A percentile compares a stretch with the other conserved stretches of the same genome.
Evolutionary conservation across 2,329 filamentous ascomycete genomes (phyloP).

Genomic region (Hymenoscyphus fraxineus): DNA sequence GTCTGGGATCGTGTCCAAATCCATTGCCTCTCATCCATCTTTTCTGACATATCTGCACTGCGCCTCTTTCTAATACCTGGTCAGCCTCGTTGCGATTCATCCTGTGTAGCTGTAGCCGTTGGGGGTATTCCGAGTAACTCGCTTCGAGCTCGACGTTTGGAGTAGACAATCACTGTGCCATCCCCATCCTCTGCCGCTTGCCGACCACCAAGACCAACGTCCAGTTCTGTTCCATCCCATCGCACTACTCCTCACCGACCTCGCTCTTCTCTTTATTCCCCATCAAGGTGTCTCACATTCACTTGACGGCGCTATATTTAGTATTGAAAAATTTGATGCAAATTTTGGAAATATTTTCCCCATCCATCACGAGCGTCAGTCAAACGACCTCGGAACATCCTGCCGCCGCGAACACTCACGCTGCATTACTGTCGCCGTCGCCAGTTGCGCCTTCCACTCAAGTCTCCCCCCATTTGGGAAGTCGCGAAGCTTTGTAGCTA

Average conservation of each 20-base stretch:
- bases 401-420: not conserved
- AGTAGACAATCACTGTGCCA: constrained; percentile 5
- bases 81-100: not conserved
- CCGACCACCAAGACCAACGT: not conserved
- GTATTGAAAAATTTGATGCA: not conserved
- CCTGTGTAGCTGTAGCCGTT: no score
- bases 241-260: not conserved
- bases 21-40: not conserved
- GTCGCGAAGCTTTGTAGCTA: no score
- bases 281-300: not conserved
- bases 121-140: not conserved
- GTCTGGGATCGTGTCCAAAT: not conserved
- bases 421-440: not conserved
- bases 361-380: not conserved
- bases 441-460: not conserved
- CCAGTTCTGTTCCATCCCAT: not conserved
- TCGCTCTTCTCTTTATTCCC: not conserved
- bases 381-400: not conserved
- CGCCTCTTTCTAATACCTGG: not conserved
- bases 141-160: not conserved
- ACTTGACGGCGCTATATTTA: not conserved
- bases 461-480: not conserved
- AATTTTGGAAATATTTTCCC: not conserved
- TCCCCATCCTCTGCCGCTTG: constrained; percentile 1
- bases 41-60: not conserved